A percentile compares a stretch with the other conserved stretches of the same genome.
Evolutionary conservation across 768 basidiomycete species (phyloP).

Genomic region (Podaxis sp.): DNA sequence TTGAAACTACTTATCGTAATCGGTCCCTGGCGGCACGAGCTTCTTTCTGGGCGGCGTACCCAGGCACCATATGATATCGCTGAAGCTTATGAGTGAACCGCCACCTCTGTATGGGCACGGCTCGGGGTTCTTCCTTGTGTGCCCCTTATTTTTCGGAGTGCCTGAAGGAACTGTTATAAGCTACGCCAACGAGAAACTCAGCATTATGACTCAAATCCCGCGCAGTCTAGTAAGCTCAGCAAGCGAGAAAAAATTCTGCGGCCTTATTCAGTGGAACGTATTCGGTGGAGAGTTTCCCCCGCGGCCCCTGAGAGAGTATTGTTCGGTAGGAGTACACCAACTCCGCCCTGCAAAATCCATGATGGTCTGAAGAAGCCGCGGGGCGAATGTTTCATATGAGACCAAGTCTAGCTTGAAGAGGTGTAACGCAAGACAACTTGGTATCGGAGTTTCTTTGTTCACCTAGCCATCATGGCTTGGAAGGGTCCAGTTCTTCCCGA

Average conservation of each 20-base stretch:
- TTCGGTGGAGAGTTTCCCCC: neutral
- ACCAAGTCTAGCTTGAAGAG: neutral
- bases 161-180: neutral
- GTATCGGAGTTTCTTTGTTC: neutral
- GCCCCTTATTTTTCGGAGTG: neutral
- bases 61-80: neutral
- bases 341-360: neutral
- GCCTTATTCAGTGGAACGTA: neutral
- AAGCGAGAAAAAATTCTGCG: neutral
- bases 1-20: neutral
- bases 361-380: neutral
- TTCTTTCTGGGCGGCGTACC: neutral
- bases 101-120: neutral
- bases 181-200: neutral
- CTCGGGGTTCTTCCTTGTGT: neutral
- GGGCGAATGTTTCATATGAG: neutral
- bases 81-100: neutral
- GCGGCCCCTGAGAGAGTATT: neutral
- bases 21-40: neutral
- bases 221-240: neutral
- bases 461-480: no score
- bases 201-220: neutral
- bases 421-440: neutral
- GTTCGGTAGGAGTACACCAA: neutral
- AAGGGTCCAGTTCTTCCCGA: neutral